Percentiles rank a stretch among this genome's conserved stretches.
phyloP scores from a whole-genome alignment of 768 basidiomycete genomes.

The Glaciozyma martinii region DNA sequence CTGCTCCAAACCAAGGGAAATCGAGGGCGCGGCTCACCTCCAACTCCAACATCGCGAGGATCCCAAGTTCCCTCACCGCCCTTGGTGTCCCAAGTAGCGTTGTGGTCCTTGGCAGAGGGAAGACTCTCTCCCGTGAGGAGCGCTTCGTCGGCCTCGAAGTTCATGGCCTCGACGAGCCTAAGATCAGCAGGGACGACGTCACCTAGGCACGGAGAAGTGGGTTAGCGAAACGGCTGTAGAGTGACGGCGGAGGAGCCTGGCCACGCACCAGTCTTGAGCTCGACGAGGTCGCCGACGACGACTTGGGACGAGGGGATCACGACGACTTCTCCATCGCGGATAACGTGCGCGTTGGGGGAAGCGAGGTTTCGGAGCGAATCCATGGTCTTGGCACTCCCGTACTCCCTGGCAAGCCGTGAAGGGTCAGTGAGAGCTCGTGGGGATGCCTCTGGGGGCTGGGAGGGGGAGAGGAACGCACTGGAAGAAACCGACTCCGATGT shows the following conservation, averaged over 20 bases:
- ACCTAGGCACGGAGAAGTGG: not conserved
- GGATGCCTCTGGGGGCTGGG: not conserved
- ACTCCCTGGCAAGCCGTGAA: conserved; percentile 39
- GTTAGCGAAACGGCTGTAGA: too few species aligned
- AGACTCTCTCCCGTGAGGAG: conserved; percentile 43
- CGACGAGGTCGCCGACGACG: conserved; percentile 43
- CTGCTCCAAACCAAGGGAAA: not conserved
- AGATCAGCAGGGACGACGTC: conserved; percentile 39
- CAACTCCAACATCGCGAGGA: conserved; percentile 27
- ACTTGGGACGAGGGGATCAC: conserved; percentile 45
- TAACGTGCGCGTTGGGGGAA: conserved; percentile 46
- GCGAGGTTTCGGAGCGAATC: conserved; percentile 48
- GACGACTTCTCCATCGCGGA: conserved; percentile 44
- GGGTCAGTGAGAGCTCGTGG: not conserved
- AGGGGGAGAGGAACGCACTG: conserved; percentile 21
- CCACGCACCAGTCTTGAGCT: conserved; percentile 40
- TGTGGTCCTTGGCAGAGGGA: conserved; percentile 38
- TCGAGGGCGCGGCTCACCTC: conserved; percentile 4
- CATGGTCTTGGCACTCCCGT: conserved; percentile 49
- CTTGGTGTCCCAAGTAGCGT: conserved; percentile 24
- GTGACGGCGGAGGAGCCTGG: too few species aligned
- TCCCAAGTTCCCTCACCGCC: conserved; percentile 19
- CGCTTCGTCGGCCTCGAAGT: conserved; percentile 43
- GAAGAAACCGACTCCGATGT: conserved; percentile 46
- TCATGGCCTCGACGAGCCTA: conserved; percentile 35